phyloP scores from a whole-genome alignment of 306 rosid species.

The Vachellia pachyceras region DNA sequence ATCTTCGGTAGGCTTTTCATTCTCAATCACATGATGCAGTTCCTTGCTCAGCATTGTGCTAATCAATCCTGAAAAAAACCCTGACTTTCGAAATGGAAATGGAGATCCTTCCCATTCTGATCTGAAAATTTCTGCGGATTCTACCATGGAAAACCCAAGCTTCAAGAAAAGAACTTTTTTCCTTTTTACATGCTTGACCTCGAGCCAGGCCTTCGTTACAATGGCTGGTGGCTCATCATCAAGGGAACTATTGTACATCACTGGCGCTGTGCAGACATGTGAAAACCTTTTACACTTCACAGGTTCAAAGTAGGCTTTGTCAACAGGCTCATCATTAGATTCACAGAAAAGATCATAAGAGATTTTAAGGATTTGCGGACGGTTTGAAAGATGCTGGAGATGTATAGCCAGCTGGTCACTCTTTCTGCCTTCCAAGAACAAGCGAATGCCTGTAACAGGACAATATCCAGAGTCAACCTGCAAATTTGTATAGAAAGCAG shows the following conservation, averaged over 20 bases:
- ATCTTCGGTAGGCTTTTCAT: constrained; percentile 49
- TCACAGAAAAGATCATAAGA: constrained; percentile 38
- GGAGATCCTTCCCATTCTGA: constrained; percentile 70
- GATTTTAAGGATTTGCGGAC: constrained; percentile 56
- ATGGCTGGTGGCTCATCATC: constrained; percentile 50
- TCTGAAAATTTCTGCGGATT: constrained; percentile 53
- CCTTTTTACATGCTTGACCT: constrained; percentile 54
- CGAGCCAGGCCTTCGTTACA: constrained; percentile 71
- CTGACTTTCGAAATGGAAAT: constrained; percentile 52
- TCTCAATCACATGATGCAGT: constrained; percentile 38
- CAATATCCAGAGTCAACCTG: constrained; percentile 64
- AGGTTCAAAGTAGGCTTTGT: constrained; percentile 58
- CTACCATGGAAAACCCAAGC: constrained; percentile 61
- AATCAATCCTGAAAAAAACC: constrained; percentile 58
- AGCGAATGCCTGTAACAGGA: constrained; percentile 71
- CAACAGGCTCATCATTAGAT: constrained; percentile 44
- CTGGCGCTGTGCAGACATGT: constrained; percentile 68
- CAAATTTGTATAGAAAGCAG: constrained; percentile 34
- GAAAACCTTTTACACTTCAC: constrained; percentile 71
- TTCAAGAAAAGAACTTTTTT: constrained; percentile 65
- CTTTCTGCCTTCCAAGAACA: constrained; percentile 69
- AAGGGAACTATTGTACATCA: constrained; percentile 45
- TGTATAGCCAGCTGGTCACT: constrained; percentile 66
- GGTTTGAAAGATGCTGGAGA: constrained; percentile 72
- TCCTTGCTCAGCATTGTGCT: constrained; percentile 67